A percentile compares a stretch with the other conserved stretches of the same genome.
phyloP scores from a whole-genome alignment of 78 protist genomes.

The Dictyostelium capitatum region DNA sequence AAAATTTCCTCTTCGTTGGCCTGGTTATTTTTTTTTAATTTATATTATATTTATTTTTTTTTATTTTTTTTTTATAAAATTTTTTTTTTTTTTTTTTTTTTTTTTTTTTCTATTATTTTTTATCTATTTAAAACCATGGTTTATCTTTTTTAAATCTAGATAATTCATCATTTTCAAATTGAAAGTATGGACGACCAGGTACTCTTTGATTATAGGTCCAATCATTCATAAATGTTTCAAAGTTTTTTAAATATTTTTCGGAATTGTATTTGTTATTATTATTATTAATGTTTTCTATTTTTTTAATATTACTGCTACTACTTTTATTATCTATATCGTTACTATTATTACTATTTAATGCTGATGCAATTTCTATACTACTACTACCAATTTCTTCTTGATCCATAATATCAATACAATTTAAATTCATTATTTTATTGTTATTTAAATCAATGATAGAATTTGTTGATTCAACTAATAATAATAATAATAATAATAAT shows the following conservation, averaged over 20 bases:
- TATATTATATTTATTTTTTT: neutral
- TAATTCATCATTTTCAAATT: neutral
- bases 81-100: neutral
- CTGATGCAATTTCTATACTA: neutral
- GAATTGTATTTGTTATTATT: neutral
- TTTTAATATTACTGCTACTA: neutral
- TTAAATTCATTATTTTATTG: too few species aligned
- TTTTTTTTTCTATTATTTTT: neutral
- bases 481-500: too few species aligned
- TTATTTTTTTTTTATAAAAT: neutral
- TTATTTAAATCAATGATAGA: too few species aligned
- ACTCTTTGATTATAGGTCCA: neutral
- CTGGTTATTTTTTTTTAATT: too few species aligned
- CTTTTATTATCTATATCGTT: neutral
- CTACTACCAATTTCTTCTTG: neutral
- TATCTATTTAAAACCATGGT: neutral
- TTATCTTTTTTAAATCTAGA: constrained; percentile 12
- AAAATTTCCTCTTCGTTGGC: too few species aligned
- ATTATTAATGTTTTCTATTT: neutral
- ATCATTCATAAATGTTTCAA: neutral
- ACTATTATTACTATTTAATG: neutral
- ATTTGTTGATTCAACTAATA: too few species aligned
- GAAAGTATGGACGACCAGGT: constrained; percentile 7
- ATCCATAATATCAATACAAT: too few species aligned
- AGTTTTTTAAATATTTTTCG: constrained; percentile 14